phyloP scores from a whole-genome alignment of 2,329 filamentous ascomycete species.

The Clonostachys solani region DNA sequence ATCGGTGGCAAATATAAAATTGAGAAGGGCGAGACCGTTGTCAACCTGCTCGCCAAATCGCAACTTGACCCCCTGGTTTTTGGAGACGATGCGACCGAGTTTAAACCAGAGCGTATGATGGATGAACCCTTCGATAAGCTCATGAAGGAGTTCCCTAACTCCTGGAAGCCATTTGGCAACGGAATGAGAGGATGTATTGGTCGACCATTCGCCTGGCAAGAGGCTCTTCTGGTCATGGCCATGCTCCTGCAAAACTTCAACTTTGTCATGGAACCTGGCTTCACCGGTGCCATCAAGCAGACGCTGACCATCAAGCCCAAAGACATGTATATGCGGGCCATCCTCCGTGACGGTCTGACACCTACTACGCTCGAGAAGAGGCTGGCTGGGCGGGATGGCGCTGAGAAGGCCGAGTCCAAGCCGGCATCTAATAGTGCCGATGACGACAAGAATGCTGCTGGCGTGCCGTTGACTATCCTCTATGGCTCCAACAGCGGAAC shows the following conservation, averaged over 20 bases:
- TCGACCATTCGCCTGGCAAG: conserved; percentile 7
- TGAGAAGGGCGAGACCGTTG: conserved; percentile 34
- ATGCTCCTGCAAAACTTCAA: conserved; percentile 65
- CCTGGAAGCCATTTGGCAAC: conserved; percentile 7
- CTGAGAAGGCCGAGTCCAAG: background rate
- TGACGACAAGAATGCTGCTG: conserved; percentile 3
- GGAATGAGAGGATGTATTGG: conserved; percentile 6
- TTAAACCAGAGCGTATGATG: conserved; percentile 59
- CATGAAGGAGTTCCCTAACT: conserved; percentile 3
- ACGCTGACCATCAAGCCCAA: conserved; percentile 58
- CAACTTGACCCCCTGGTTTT: conserved; percentile 54
- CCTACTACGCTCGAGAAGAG: conserved; percentile 11
- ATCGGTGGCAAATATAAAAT: conserved; percentile 51
- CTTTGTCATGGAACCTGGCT: conserved; percentile 51
- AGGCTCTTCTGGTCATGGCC: conserved; percentile 19
- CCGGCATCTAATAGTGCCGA: background rate
- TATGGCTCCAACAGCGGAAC: conserved; percentile 75
- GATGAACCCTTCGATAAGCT: conserved; percentile 38
- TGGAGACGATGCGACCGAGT: conserved; percentile 44
- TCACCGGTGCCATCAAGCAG: conserved; percentile 45
- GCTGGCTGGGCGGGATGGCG: background rate
- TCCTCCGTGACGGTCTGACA: conserved; percentile 35
- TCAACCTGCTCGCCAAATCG: conserved; percentile 38
- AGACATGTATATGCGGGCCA: conserved; percentile 54
- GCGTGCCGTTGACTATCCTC: conserved; percentile 55